Base-by-base conservation (phyloP, 1,139 yeast genomes). In the Suhomyces maxii region DNA sequence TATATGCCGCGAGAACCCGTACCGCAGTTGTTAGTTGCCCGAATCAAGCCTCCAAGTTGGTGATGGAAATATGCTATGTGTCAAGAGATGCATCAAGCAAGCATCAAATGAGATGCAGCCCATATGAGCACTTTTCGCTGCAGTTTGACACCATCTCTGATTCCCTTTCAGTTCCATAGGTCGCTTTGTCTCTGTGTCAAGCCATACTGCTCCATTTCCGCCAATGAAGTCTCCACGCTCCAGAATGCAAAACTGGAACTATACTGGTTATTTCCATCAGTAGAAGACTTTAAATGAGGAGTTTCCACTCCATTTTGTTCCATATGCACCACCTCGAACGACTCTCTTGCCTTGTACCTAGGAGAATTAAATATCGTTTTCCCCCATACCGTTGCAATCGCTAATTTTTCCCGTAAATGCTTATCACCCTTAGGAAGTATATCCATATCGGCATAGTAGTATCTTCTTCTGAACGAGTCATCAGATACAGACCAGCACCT, bases 401-500 rank as follows among this genome's bases (percentile, higher is more conserved):
- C 47, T 23, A 51, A 42, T 35, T 53, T 54, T 31, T 25, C 38
- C 41, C 42, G 44, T 26, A 48, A 39, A 25, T 40, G 41, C 18
- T 25, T 23, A 36, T 37, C 41, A 33, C 43, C 45, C 28, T 49
- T 39, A 9, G 44, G 47, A 12, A 45, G 42, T 39, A 33, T 41
- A 30, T 41, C 43, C 18, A 36, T 38, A 32, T 44, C 37, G 10
- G 35, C 35, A 12, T 47, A 49, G 40, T 57, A 58, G 43, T 55
- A 55, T 31, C 58, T 61, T 44, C 71, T 47, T 8, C 56, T 45
- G 11, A 60, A 48, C 0, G 63, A 51, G 36, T 67, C 73, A 47
- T 68, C 69, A 1, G 64, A 52, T 8, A 65, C 55, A 1, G 72
- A 64, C 74, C 74, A 69, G 36, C 69, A 64, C 48, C 66, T 64